Percentiles rank a stretch among this genome's conserved stretches.
These are phyloP conservation scores for Amanita rubescens DNA, from an alignment of 768 basidiomycete species.

Conservation along the genomic window DNA sequence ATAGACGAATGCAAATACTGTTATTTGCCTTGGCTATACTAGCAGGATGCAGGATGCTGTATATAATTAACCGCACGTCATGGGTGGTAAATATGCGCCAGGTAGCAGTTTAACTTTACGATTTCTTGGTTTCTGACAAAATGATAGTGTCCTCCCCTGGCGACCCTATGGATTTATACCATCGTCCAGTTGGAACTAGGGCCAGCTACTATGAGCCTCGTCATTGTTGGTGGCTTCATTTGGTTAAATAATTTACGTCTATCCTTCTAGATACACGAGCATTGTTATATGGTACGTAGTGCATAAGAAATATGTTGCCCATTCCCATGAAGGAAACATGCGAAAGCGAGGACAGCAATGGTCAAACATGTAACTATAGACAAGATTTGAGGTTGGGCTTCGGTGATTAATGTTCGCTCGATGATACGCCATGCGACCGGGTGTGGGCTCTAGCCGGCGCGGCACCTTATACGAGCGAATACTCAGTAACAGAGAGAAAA, in stretches of 20 bases:
- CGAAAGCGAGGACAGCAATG: not conserved
- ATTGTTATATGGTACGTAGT: not conserved
- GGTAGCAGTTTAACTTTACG: constrained; percentile 28
- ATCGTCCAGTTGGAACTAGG: constrained; percentile 63
- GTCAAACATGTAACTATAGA: not conserved
- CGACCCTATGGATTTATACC: constrained; percentile 72
- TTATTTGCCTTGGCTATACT: constrained; percentile 53
- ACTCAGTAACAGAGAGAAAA: not conserved
- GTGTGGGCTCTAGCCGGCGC: constrained; percentile 48
- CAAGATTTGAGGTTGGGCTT: not conserved
- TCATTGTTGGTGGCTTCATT: constrained; percentile 44
- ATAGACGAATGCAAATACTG: constrained; percentile 42
- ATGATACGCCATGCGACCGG: constrained; percentile 65
- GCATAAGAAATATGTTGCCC: not conserved
- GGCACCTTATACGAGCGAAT: constrained; percentile 76
- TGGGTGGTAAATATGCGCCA: constrained; percentile 72
- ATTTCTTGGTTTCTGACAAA: not conserved
- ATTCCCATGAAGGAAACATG: not conserved
- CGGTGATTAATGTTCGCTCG: constrained; percentile 42
- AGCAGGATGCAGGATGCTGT: constrained; percentile 62
- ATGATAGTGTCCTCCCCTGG: constrained; percentile 64
- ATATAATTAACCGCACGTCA: constrained; percentile 57
- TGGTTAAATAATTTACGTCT: constrained; percentile 59
- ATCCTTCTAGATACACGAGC: constrained; percentile 13
- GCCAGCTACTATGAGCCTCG: constrained; percentile 51